phyloP scores from a whole-genome alignment of 345 rosid genomes.

The Brassica juncea region DNA sequence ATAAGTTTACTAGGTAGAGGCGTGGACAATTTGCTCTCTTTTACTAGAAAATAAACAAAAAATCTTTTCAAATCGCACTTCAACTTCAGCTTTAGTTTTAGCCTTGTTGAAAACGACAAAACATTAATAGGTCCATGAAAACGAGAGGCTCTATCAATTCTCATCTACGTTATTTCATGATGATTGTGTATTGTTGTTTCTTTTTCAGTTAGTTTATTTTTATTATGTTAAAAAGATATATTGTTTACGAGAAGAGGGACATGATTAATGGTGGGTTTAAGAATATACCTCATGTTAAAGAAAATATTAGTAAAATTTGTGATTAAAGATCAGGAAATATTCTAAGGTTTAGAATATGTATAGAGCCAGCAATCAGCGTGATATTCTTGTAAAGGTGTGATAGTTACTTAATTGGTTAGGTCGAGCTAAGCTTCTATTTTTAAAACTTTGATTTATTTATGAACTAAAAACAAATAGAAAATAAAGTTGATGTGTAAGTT shows the following conservation, averaged over 20 bases:
- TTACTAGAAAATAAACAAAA: not conserved
- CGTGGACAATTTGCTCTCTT: conserved; percentile 32
- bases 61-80: conserved; percentile 18
- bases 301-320: not conserved
- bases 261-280: not conserved
- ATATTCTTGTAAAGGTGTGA: conserved; percentile 12
- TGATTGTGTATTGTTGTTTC: not conserved
- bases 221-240: not conserved
- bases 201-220: not conserved
- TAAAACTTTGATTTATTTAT: not conserved
- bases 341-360: conserved; percentile 1
- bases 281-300: not conserved
- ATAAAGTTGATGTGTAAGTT: conserved; percentile 28
- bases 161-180: not conserved
- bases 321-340: not conserved
- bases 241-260: not conserved
- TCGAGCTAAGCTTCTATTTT: conserved; percentile 2
- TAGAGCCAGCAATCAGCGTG: conserved; percentile 11
- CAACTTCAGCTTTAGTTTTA: conserved; percentile 28
- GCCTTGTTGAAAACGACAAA: conserved; percentile 18
- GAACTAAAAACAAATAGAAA: conserved; percentile 6
- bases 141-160: not conserved
- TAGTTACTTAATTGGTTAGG: conserved; percentile 32
- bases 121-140: not conserved
- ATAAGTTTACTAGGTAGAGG: conserved; percentile 5